Base-by-base conservation (phyloP, 495 filamentous ascomycete genomes). In the Penicillium robsamsonii region DNA sequence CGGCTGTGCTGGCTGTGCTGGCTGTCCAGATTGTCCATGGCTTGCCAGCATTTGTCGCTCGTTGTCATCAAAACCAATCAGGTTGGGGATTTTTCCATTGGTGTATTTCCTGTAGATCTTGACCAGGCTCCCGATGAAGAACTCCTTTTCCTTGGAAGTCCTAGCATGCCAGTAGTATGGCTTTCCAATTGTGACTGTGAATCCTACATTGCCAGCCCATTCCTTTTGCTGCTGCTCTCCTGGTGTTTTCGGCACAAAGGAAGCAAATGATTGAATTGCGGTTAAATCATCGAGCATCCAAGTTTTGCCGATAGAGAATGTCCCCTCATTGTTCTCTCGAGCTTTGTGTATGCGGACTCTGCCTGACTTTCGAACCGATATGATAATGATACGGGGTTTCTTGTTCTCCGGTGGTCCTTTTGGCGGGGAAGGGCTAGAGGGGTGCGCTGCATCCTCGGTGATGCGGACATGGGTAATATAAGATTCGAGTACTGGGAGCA, bases 101-200 rank as follows among this genome's bases (percentile, higher is more conserved):
- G 95, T 97, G 66, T 97, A 98, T 67, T 97, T 97, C 55, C 83
- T 87, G 68, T 88, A 98, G 37, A 98, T 96, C 73, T 97, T 97
- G 56, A 97, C 82, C 58, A 97, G 70, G 65, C 91, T 96, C 25
- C 87, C 89, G 65, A 97, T 95, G 70, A 98, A 98, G 74, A 96
- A 97, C 53, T 96, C 92, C 78, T 97, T 97, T 71, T 97, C 94
- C 75, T 96, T 96, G 44, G 87, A 80, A 12, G 87, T 92, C 37
- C 86, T 81, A 17, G 95, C 92, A 73, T 94, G 87, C 94, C 94
- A 98, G 70, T 96, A 97, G 69, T 98, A 98, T 0, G 91, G 89
- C 70, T 98, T 98, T 11, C 88, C 84, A 22, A 98, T 79, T 0
- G 85, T 93, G 20, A 97, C 88, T n/a, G 87, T 76, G 65, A 98